Base-by-base conservation (phyloP, 768 basidiomycete species). In the Lactifluus piperatus region DNA sequence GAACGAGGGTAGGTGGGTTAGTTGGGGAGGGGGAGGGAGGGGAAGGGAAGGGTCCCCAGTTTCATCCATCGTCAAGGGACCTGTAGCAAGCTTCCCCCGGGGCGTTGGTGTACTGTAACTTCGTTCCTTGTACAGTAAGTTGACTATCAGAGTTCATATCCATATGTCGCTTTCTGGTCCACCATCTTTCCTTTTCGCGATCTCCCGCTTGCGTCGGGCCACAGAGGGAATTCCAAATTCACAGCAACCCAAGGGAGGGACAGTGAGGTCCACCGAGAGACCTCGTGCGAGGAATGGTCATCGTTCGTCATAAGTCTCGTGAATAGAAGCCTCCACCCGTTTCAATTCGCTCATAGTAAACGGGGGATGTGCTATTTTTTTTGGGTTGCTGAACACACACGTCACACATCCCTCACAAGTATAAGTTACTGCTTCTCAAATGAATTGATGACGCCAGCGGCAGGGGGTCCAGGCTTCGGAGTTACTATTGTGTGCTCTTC, bases 241-340 rank as follows among this genome's bases (percentile, higher is more conserved):
- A 32, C 9, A 37, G 5, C 22, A 26, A 1, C n/a, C n/a, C 43
- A 20, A 20, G 41, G 4, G 43, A 16, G 9, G 16, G 29, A 1
- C 11, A 14, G 32, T 14, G 37, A 37, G 26, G 4, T 32, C 32
- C 2, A 22, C 26, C 14, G 14, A 5, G 51, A 22, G 52, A 30
- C 16, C 11, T 20, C 24, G 18, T 7, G 26, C 20, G 20, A 46
- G 36, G 18, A 30, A 20, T 1, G 6, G 30, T 50, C 18, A 51
- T 54, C 32, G 32, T 14, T 58, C 58, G 58, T 60, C 58, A 60
- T 60, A 60, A 55, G 58, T 60, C 58, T 50, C 16, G 32, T 48
- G 41, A 60, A 60, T 50, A 36, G 58, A 60, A 55, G 48, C 14
- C n/a, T 26, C 14, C n/a, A n/a, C n/a, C n/a, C n/a, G n/a, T n/a